Evolutionary conservation across 106 monocot genomes (phyloP), one percentile per base, ranked within the genome.

Genomic region (Acorus calamus): DNA sequence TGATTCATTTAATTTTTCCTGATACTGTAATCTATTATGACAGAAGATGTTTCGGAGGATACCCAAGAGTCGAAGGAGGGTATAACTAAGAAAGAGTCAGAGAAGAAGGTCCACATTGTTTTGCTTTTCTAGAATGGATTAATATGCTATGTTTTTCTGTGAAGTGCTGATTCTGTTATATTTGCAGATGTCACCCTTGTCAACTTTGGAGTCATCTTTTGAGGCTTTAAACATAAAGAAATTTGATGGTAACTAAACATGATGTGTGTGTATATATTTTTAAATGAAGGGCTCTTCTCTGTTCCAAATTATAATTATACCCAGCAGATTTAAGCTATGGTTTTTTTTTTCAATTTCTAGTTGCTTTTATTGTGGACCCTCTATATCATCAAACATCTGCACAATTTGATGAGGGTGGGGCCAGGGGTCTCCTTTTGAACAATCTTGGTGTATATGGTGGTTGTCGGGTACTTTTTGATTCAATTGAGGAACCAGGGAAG

Each of bases 371-470:
- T 46, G 98, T 99, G 28, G 98, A 99, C 74, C 92, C 98, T 71
- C 74, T 99, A 56, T 99, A 99, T 78, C 98, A 99, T 81, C 98
- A 99, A 75, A 99, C 98, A 47, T 85, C 98, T 57, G 92, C 91
- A 60, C 87, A 92, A 59, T 92, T 99, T 74, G 98, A 99, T 82
- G 98, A 99, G 86, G 98, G 92, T 73, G 98, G 98, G 46, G 98
- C 88, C 50, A 99, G 86, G 74, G 98, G 92, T 71, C 92, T 99
- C 43, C 70, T 92, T 44, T 73, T 92, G 67, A 80, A 81, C 49
- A 99, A 88, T 67, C 92, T 99, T 68, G 98, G 92, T 59, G 85
- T 99, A 3, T 99, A 84, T 81, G 92, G 88, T 56, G 63, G 52
- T 2, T 99, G 98, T 51, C 83, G 73, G 71, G 88, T 99, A 46